Percentiles rank a stretch among this genome's conserved stretches.
phyloP scores from a whole-genome alignment of 2,329 filamentous ascomycete genomes.

The Biscogniauxia marginata region DNA sequence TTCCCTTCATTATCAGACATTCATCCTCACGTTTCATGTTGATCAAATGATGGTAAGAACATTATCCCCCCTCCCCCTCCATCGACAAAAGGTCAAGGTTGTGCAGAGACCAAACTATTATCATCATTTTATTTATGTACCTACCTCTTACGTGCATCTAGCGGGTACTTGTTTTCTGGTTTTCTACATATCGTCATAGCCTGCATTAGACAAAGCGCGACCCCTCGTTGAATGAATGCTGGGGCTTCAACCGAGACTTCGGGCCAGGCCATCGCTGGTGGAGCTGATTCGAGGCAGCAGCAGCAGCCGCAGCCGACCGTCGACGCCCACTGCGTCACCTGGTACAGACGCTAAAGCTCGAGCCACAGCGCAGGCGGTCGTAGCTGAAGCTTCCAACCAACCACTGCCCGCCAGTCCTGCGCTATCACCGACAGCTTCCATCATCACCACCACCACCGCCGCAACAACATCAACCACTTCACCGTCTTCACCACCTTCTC shows the following conservation, averaged over 20 bases:
- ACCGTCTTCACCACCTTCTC: slow-evolving; percentile 27
- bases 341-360: slow-evolving; percentile 4
- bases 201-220: not conserved
- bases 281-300: slow-evolving; percentile 41
- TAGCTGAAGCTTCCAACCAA: slow-evolving; percentile 25
- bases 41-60: not conserved
- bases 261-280: slow-evolving; percentile 53
- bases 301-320: slow-evolving; percentile 4
- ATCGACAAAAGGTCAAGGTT: not conserved
- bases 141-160: too few relatives aligned
- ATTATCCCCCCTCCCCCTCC: not conserved
- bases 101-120: not conserved
- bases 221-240: slow-evolving; percentile 41
- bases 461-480: slow-evolving; percentile 25
- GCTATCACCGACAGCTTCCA: slow-evolving; percentile 27
- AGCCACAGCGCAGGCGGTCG: slow-evolving; percentile 1
- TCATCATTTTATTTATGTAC: too few relatives aligned
- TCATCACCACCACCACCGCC: slow-evolving; percentile 21
- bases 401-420: slow-evolving; percentile 31
- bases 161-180: too few relatives aligned
- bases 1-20: not conserved
- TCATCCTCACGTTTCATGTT: not conserved
- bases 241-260: slow-evolving; percentile 47
- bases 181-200: not conserved
- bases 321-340: slow-evolving; percentile 22